Evolutionary conservation across 208 protist genomes (phyloP), one percentile per base, ranked within the genome.

Genomic region (Trypanosoma rangeli): DNA sequence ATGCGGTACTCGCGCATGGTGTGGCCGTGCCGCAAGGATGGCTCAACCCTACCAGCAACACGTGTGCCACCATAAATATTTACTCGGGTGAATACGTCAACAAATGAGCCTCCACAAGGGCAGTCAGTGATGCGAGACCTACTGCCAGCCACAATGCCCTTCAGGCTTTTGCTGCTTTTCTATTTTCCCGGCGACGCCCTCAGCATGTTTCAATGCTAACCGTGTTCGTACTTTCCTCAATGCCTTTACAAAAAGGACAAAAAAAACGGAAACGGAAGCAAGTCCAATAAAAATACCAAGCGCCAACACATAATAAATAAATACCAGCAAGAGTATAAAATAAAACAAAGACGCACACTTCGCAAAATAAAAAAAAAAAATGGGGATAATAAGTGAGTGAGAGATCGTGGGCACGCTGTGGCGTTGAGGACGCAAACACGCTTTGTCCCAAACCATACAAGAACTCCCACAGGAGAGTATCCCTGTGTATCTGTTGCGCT

Each of bases 91-190:
- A 98, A 99, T 24, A 99, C 98, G 53, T 99, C 98, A 33, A 98
- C 98, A 86, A 99, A 99, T 35, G 96, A 97, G 15, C 98, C 98
- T 33, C 81, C 79, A 29, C 98, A 98, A 55, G 99, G 96, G 74
- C 98, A 97, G 24, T 94, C 75, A 28, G 89, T 87, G 26, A 99
- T 75, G 29, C 88, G 73, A 71, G 93, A 99, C 37, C 97, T 98
- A 28, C 86, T 81, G 12, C 87, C 97, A 90, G 98, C 65, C 81
- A 85, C 57, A 80, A 93, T 57, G 22, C 83, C 83, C 64, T 77
- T 66, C 20, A 72, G 55, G 20, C 53, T 68, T 37, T 39, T 59
- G 10, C 3, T 35, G 22, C 9, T 5, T 39, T 28, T 48, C 26
- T 39, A 29, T 35, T 68, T 74, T 24, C 48, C 33, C 46, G 20